Evolutionary conservation across 139 green algal genomes (phyloP).

Genomic region (Micromonas pusilla): DNA sequence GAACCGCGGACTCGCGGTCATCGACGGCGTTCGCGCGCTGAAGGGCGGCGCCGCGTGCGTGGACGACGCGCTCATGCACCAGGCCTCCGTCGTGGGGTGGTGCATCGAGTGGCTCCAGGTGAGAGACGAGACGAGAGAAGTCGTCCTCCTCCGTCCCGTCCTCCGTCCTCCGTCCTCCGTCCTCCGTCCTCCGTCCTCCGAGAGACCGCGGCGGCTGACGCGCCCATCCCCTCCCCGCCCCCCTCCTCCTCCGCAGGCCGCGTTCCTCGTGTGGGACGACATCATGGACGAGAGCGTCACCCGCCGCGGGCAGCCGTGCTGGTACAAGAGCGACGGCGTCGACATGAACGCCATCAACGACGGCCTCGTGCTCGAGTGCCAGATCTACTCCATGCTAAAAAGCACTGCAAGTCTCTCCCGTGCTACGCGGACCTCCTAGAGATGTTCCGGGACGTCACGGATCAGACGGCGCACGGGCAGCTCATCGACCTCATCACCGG

Average conservation of each 20-base stretch:
- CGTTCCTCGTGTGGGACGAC: slow-evolving; percentile 97
- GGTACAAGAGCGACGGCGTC: slow-evolving; percentile 85
- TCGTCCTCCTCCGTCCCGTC: too few relatives aligned
- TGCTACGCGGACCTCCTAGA: slow-evolving; percentile 77
- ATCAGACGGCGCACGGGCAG: slow-evolving; percentile 89
- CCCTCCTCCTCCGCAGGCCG: slow-evolving; percentile 93
- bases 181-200: too few relatives aligned
- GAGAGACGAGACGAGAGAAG: too few relatives aligned
- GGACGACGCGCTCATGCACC: slow-evolving; percentile 56
- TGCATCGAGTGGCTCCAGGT: slow-evolving; percentile 94
- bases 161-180: not conserved
- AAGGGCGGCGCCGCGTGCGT: slow-evolving; percentile 36
- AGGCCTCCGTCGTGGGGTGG: slow-evolving; percentile 82
- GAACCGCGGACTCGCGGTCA: slow-evolving; percentile 93
- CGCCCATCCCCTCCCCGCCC: slow-evolving; percentile 41
- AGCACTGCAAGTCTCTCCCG: slow-evolving; percentile 32
- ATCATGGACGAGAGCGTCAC: slow-evolving; percentile 98
- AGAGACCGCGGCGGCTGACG: slow-evolving; percentile 12
- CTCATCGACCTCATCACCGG: slow-evolving; percentile 93
- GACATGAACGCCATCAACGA: slow-evolving; percentile 94
- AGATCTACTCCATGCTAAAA: slow-evolving; percentile 88
- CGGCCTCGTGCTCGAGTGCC: slow-evolving; percentile 90
- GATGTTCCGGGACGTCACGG: slow-evolving; percentile 92
- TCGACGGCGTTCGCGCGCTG: slow-evolving; percentile 54
- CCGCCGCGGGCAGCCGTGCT: slow-evolving; percentile 91